Evolutionary conservation across 495 filamentous ascomycete species (phyloP).

Genomic region (Entonaema liquescens): DNA sequence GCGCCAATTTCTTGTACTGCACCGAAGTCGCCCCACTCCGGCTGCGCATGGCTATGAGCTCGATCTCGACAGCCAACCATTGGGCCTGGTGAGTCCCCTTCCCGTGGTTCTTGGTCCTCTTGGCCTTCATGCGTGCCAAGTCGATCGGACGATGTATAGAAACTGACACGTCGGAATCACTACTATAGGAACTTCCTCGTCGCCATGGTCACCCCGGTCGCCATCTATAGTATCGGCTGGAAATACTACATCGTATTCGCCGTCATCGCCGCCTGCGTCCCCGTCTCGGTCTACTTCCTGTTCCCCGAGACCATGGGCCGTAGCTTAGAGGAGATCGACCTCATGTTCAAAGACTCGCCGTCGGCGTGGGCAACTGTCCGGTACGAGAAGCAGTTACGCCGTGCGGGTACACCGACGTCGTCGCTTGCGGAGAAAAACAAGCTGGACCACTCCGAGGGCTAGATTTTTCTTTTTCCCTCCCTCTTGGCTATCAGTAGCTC

Average conservation of each 20-base stretch:
- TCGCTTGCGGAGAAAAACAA: slow-evolving; percentile 58
- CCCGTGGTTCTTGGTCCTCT: neutral
- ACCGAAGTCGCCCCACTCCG: slow-evolving; percentile 64
- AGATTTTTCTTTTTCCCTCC: neutral
- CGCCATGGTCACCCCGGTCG: slow-evolving; percentile 56
- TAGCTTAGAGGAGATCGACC: slow-evolving; percentile 70
- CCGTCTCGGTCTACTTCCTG: slow-evolving; percentile 64
- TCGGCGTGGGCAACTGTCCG: slow-evolving; percentile 66
- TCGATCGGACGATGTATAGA: neutral
- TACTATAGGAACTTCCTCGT: slow-evolving; percentile 59
- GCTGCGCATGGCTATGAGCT: slow-evolving; percentile 63
- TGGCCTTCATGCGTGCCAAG: neutral
- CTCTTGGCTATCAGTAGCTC: neutral
- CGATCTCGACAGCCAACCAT: slow-evolving; percentile 60
- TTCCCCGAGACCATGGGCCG: slow-evolving; percentile 66
- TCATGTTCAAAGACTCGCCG: slow-evolving; percentile 70
- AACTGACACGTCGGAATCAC: slow-evolving; percentile 18
- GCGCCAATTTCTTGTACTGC: slow-evolving; percentile 66
- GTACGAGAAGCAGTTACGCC: slow-evolving; percentile 64
- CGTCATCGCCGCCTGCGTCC: slow-evolving; percentile 57
- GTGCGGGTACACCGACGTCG: slow-evolving; percentile 55
- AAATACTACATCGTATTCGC: slow-evolving; percentile 62
- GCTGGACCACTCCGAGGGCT: slow-evolving; percentile 19
- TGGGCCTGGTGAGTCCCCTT: slow-evolving; percentile 55
- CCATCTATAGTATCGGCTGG: slow-evolving; percentile 55